phyloP scores from a whole-genome alignment of 306 rosid species.

The Medicago truncatula region MtrunA17r5.0-ANR NC_053042.1:1448501-1449000 shows the following conservation, averaged over 20 bases:
- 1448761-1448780: slow-evolving; percentile 78
- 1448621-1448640: slow-evolving; percentile 1
- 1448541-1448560: slow-evolving; percentile 70
- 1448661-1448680: slow-evolving; percentile 70
- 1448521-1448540: slow-evolving; percentile 74
- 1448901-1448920: slow-evolving; percentile 46
- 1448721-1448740: slow-evolving; percentile 66
- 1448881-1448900: slow-evolving; percentile 37
- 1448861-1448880: slow-evolving; percentile 49
- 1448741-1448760: slow-evolving; percentile 77
- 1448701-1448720: slow-evolving; percentile 59
- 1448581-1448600: slow-evolving; percentile 13
- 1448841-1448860: slow-evolving; percentile 54
- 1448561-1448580: slow-evolving; percentile 31
- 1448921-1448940: slow-evolving; percentile 52
- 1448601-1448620: slow-evolving; percentile 10
- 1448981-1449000: slow-evolving; percentile 67
- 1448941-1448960: slow-evolving; percentile 64
- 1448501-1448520: slow-evolving; percentile 67
- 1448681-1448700: slow-evolving; percentile 67
- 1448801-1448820: slow-evolving; percentile 69
- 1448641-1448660: slow-evolving; percentile 3
- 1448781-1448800: slow-evolving; percentile 68
- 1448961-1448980: slow-evolving; percentile 75
- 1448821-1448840: slow-evolving; percentile 84